phyloP scores from a whole-genome alignment of 2,329 filamentous ascomycete species.

The Fusarium hainanense region DNA sequence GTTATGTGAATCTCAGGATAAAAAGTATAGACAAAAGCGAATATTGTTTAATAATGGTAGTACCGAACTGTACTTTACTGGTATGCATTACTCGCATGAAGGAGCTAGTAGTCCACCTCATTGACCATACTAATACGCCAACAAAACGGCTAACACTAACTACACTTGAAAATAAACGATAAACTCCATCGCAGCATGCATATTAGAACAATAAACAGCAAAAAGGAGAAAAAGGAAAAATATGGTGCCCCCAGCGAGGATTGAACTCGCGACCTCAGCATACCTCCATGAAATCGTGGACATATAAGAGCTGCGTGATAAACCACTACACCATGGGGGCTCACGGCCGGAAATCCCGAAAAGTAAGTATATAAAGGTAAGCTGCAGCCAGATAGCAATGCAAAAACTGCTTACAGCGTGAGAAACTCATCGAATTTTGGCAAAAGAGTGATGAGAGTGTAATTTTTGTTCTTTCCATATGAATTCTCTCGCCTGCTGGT shows the following conservation, averaged over 20 bases:
- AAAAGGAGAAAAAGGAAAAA: neutral
- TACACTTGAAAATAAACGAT: neutral
- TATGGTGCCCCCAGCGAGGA: slow-evolving; percentile 36
- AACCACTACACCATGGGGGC: slow-evolving; percentile 38
- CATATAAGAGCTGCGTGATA: slow-evolving; percentile 40
- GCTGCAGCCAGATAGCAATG: rapidly evolving
- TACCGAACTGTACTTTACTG: neutral
- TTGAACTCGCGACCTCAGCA: slow-evolving; percentile 40
- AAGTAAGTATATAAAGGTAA: neutral
- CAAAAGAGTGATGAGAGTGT: neutral
- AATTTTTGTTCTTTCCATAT: too few relatives aligned
- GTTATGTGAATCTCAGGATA: neutral
- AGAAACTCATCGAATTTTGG: neutral
- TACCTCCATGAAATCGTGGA: slow-evolving; percentile 33
- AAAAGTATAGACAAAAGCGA: slow-evolving; percentile 26
- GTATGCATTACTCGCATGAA: neutral
- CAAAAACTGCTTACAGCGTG: too few relatives aligned
- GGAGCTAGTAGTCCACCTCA: neutral
- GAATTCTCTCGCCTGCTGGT: neutral
- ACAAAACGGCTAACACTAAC: neutral
- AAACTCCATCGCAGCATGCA: too few relatives aligned
- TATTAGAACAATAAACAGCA: too few relatives aligned
- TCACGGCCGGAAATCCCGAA: slow-evolving; percentile 12
- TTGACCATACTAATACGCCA: neutral
- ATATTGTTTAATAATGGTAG: slow-evolving; percentile 7